phyloP scores from a whole-genome alignment of 176 grass and related monocot genomes.

The Luzula sylvatica region DNA sequence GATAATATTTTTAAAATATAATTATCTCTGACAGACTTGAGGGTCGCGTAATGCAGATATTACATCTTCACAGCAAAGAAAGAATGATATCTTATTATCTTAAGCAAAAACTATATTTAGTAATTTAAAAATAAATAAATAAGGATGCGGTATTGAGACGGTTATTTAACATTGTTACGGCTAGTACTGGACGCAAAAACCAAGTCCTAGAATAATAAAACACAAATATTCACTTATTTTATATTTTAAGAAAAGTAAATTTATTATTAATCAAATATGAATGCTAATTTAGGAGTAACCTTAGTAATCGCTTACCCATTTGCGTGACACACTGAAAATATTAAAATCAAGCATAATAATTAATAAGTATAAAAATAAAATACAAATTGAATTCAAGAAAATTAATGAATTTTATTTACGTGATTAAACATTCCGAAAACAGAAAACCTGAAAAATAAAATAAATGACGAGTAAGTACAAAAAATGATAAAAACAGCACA shows the following conservation, averaged over 20 bases:
- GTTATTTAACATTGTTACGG: conserved; percentile 74
- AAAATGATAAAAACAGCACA: conserved; percentile 7
- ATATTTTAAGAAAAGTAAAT: conserved; percentile 6
- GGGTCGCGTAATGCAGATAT: conserved; percentile 72
- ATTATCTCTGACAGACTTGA: conserved; percentile 88
- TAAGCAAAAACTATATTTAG: conserved; percentile 31
- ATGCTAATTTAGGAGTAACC: conserved; percentile 26
- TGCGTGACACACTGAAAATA: conserved; percentile 72
- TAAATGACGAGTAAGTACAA: conserved; percentile 3
- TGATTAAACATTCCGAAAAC: conserved; percentile 97
- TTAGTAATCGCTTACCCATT: conserved; percentile 76
- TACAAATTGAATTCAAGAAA: conserved; percentile 14
- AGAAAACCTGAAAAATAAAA: conserved; percentile 66
- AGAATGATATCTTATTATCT: conserved; percentile 83
- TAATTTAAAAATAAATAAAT: neutral
- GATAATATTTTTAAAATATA: no score
- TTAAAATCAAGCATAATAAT: no score
- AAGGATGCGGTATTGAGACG: conserved; percentile 89
- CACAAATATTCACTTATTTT: conserved; percentile 20
- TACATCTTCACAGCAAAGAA: conserved; percentile 89
- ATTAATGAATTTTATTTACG: conserved; percentile 29
- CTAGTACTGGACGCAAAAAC: conserved; percentile 88
- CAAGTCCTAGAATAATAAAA: conserved; percentile 56
- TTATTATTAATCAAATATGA: conserved; percentile 6
- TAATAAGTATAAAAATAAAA: conserved; percentile 8